Base-by-base conservation (phyloP, 345 rosid species). In the Chamaenerion angustifolium region DNA sequence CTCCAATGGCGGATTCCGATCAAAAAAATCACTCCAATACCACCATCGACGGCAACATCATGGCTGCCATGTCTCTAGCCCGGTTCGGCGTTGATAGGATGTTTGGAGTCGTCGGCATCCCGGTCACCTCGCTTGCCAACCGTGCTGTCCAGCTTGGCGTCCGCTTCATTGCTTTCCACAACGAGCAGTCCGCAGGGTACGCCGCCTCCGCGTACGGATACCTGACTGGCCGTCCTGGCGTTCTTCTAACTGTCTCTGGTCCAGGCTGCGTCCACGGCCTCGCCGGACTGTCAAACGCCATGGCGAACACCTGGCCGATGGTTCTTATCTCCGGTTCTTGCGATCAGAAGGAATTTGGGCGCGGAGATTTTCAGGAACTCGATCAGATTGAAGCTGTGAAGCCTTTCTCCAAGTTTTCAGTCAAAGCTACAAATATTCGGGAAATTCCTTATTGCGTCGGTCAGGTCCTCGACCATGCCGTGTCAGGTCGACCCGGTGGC, bases 261-360 rank as follows among this genome's bases (percentile, higher is more conserved):
- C 98, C 98, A 0, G 98, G 96, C 1, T 87, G 98, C 49, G 95
- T 92, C 10, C 96, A 92, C 64, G 98, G 98, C 12, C 79, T 92
- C 17, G 98, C 95, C 5, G 96, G 98, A 0, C 65, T 87, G 10
- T 82, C 96, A 40, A 92, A 90, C 64, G 94, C 94, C 52, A 83
- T 88, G 98, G 77, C 58, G 16, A 87, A 87, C 45, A 70, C 83
- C 2, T 84, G 93, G 96, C 95, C 96, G 51, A 63, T 87, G 79
- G 87, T 87, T 21, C 58, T 92, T 88, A 78, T 92, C 71, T 92
- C 98, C 21, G 98, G 98, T 16, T 87, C 98, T 2, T 82, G 82
- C 59, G 96, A 92, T 18, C 98, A 92, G 63, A 74, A 56, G 49
- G 88, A 82, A 46, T 65, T 56, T 15, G 95, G 98, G 2, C 75